Evolutionary conservation across 345 rosid genomes (phyloP).

Genomic region (Eutrema heterophyllum): DNA sequence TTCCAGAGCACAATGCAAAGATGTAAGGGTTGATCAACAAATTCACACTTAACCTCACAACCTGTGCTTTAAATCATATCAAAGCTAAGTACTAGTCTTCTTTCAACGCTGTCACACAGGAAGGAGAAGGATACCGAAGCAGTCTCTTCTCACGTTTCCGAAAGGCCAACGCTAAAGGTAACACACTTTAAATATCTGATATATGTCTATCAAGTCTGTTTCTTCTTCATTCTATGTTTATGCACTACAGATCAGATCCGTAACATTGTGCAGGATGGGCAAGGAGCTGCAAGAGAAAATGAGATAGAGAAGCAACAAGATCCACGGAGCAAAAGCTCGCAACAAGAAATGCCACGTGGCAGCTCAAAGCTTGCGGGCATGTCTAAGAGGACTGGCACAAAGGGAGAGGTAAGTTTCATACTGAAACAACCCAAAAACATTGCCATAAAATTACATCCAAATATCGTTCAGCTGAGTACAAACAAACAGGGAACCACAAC

Average conservation of each 20-base stretch:
- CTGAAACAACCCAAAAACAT: background rate
- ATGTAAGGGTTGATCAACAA: slow-evolving; percentile 34
- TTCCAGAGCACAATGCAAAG: slow-evolving; percentile 34
- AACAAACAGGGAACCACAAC: slow-evolving; percentile 52
- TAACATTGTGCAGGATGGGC: slow-evolving; percentile 33
- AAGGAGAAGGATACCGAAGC: slow-evolving; percentile 41
- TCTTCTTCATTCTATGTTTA: background rate
- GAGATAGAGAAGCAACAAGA: slow-evolving; percentile 41
- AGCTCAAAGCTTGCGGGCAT: slow-evolving; percentile 34
- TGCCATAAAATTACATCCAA: background rate
- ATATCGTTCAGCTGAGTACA: slow-evolving; percentile 1
- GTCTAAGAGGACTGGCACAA: slow-evolving; percentile 56
- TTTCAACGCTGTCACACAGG: slow-evolving; percentile 38
- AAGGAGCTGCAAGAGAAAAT: slow-evolving; percentile 32
- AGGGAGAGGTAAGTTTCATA: slow-evolving; percentile 60
- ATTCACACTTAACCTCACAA: background rate
- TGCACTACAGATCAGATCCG: background rate
- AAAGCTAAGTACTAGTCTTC: slow-evolving; percentile 2
- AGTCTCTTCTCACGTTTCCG: slow-evolving; percentile 25
- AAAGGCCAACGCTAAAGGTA: slow-evolving; percentile 60
- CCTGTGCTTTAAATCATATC: background rate
- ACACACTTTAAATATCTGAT: background rate
- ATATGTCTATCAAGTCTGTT: background rate
- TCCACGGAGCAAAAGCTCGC: slow-evolving; percentile 35
- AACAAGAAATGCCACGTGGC: slow-evolving; percentile 35